phyloP scores from a whole-genome alignment of 1,284 basidiomycete species.

The Cryptococcus jaspeensis region DNA sequence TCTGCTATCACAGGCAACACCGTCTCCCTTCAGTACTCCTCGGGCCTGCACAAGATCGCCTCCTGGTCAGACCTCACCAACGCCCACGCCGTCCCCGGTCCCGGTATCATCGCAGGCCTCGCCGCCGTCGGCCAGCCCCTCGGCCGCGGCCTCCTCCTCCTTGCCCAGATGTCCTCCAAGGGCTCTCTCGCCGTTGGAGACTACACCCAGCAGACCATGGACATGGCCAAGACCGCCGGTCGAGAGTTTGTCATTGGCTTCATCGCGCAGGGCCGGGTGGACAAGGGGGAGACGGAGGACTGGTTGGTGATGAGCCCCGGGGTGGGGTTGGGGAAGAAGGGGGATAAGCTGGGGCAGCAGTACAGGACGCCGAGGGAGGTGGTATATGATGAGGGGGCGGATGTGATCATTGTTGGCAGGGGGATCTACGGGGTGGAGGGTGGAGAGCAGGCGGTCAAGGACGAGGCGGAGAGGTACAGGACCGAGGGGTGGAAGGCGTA shows the following conservation, averaged over 20 bases:
- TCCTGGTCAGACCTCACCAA: constrained; percentile 98
- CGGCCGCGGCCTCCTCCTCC: constrained; percentile 80
- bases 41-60: constrained; percentile 90
- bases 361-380: constrained; percentile 91
- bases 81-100: constrained; percentile 91
- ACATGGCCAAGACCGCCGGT: constrained; percentile 72
- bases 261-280: constrained; percentile 84
- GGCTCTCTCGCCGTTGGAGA: constrained; percentile 79
- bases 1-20: constrained; percentile 90
- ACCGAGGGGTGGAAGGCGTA: constrained; percentile 92
- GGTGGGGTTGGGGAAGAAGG: constrained; percentile 77
- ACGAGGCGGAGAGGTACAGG: constrained; percentile 79
- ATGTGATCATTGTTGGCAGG: constrained; percentile 96
- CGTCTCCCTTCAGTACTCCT: constrained; percentile 89
- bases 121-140: constrained; percentile 79
- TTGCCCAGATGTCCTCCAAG: constrained; percentile 95
- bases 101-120: constrained; percentile 86
- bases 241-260: constrained; percentile 92
- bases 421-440: constrained; percentile 79
- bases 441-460: constrained; percentile 61
- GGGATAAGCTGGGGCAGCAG: constrained; percentile 92
- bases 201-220: constrained; percentile 83
- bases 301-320: constrained; percentile 92
- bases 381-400: constrained; percentile 79
- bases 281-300: constrained; percentile 75